Evolutionary conservation across 2,329 filamentous ascomycete genomes (phyloP), one percentile per base, ranked within the genome.

Genomic region (Pezicula rhizophila): DNA sequence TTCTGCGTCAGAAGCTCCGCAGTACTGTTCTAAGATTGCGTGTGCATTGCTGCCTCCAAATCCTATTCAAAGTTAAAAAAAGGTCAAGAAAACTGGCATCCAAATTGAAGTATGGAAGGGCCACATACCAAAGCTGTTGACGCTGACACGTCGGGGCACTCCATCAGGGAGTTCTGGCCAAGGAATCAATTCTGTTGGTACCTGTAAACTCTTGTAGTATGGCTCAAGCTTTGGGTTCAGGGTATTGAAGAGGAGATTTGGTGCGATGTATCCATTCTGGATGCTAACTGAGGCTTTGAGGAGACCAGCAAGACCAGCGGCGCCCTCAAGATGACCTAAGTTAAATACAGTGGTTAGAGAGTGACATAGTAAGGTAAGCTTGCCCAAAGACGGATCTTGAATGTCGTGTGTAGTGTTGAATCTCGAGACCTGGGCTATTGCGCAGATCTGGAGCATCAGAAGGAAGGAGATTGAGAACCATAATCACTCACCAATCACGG

Each of bases 101-200:
- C 33, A 35, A 3, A 35, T 35, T 35, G 33, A 3, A n/a, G 33
- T 35, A 35, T n/a, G n/a, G 33, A 35, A 40, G 8, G 15, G 37
- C 8, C 18, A n/a, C 37, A 70, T 72, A 0, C 72, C 72, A 44
- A 75, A 57, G 17, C 37, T 47, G 45, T 51, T 51, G 31, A 51
- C 48, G 25, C 48, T 51, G 8, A 35, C 48, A 15, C 48, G 25
- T n/a, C 38, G 45, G 41, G 18, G 20, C 17, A 37, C 15, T 17
- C 33, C 18, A 26, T 8, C 28, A 15, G 48, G 48, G 34, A 33
- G 37, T 17, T 40, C 18, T 18, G 37, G 37, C 37, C 37, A 40
- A 10, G 37, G 37, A 2, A 14, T 40, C 4, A 40, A 18, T 40
- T 40, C 12, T 18, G 37, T 40, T 5, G 37, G 37, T 10, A 40